These are phyloP conservation scores for Arthrinium puccinioides DNA, from an alignment of 2,329 filamentous ascomycete genomes.

Conservation along the genomic window DNA sequence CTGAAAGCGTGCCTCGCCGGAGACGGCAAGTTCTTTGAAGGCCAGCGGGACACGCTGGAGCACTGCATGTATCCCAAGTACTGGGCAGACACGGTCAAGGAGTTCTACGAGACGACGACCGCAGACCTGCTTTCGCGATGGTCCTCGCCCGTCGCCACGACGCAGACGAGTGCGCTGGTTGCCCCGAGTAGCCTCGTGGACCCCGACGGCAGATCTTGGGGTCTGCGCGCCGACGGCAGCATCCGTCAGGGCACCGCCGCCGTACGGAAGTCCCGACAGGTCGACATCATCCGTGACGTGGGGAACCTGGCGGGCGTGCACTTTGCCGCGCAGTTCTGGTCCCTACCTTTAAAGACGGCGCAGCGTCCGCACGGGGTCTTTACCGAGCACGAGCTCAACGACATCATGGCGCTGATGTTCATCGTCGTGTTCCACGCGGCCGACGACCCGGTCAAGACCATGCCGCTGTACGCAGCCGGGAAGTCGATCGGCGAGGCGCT, in stretches of 20 bases:
- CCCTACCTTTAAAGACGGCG: constrained; percentile 46
- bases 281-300: constrained; percentile 30
- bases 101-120: constrained; percentile 2
- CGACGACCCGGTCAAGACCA: constrained; percentile 1
- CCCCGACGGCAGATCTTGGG: too few species aligned
- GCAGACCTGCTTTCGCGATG: constrained; percentile 1
- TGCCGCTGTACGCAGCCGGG: background rate
- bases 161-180: too few species aligned
- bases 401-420: constrained; percentile 27
- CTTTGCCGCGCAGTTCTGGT: constrained; percentile 47
- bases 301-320: constrained; percentile 36
- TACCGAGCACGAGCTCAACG: constrained; percentile 45
- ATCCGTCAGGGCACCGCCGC: too few species aligned
- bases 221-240: too few species aligned
- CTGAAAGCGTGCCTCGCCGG: constrained; percentile 1
- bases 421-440: background rate
- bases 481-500: constrained; percentile 1
- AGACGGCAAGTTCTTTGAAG: background rate
- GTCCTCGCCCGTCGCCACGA: background rate
- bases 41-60: background rate
- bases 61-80: background rate
- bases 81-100: constrained; percentile 1
- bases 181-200: too few species aligned
- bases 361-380: constrained; percentile 42
- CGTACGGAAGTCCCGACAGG: background rate